Evolutionary conservation across 176 grass and related monocot species (phyloP), one percentile per base, ranked within the genome.

Genomic region (Tillandsia leiboldiana): DNA sequence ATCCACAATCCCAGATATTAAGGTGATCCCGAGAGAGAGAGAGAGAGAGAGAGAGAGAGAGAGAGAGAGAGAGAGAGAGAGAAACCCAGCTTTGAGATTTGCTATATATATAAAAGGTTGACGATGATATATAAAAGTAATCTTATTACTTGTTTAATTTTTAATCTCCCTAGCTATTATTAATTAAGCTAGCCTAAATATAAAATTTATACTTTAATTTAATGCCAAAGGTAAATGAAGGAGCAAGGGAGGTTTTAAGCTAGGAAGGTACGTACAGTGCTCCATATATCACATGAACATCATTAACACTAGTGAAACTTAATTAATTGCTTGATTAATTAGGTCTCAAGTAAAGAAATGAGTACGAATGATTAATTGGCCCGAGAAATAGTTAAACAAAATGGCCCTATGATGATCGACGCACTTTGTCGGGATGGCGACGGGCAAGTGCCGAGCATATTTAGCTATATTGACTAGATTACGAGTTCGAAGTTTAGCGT

Each of bases 241-340:
- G 33, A 42, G 33, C 4, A 6, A 42, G 58, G 17, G 58, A 63
- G 58, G 56, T 20, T 9, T 6, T 8, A 9, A 59, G 56, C 7
- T 33, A 11, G 27, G 22, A 27, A 48, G 64, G 33, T 67, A 15
- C 12, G 33, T 67, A 15, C 12, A 49, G 18, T 10, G 65, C 49
- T 67, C 13, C 65, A 49, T 24, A 24, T 24, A 24, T 67, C 65
- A 49, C 65, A 49, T 67, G 29, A 33, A 49, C 65, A n/a, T 67
- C 14, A 48, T 67, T 15, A 27, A 23, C 15, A 61, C 12, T 26
- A 0, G 8, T 3, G 28, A 26, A 29, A 12, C 20, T 23, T 24
- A 24, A 24, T 62, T 62, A 17, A 12, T 18, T 18, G 14, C 3
- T 22, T 24, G 57, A 3, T 63, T 8, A 63, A 3, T 63, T 8